These are phyloP conservation scores for Hibiscus trionum DNA, from an alignment of 345 rosid species.

Conservation along the genomic window DNA sequence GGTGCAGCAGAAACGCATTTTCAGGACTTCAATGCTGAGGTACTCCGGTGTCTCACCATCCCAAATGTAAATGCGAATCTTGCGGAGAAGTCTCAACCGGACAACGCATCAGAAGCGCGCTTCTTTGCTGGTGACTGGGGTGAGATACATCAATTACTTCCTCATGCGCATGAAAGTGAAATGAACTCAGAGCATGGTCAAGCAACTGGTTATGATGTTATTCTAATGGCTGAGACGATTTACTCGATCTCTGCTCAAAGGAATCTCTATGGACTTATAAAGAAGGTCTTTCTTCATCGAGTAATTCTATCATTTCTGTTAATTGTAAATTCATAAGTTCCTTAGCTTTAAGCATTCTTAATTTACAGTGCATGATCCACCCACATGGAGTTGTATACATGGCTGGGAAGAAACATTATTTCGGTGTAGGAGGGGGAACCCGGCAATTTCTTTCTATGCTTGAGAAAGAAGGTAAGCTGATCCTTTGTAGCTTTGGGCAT, in stretches of 20 bases:
- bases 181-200: constrained; percentile 18
- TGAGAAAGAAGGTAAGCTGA: constrained; percentile 64
- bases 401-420: constrained; percentile 91
- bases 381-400: constrained; percentile 68
- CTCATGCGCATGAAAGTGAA: constrained; percentile 28
- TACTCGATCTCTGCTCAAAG: constrained; percentile 63
- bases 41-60: constrained; percentile 69
- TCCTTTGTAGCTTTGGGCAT: not conserved
- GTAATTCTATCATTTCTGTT: not conserved
- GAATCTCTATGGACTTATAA: constrained; percentile 59
- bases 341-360: constrained; percentile 16
- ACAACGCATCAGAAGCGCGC: constrained; percentile 26
- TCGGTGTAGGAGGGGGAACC: constrained; percentile 97
- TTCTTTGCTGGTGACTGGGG: constrained; percentile 93
- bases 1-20: constrained; percentile 66
- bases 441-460: constrained; percentile 68
- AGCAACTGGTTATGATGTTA: constrained; percentile 55
- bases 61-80: constrained; percentile 62
- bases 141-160: constrained; percentile 58
- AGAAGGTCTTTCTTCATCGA: constrained; percentile 40
- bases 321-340: not conserved
- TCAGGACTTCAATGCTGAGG: constrained; percentile 93
- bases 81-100: constrained; percentile 17
- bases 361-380: constrained; percentile 43
- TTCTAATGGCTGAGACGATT: constrained; percentile 90